Conservation (phyloP, 73 alveolate species). For the Stentor coeruleus region DNA sequence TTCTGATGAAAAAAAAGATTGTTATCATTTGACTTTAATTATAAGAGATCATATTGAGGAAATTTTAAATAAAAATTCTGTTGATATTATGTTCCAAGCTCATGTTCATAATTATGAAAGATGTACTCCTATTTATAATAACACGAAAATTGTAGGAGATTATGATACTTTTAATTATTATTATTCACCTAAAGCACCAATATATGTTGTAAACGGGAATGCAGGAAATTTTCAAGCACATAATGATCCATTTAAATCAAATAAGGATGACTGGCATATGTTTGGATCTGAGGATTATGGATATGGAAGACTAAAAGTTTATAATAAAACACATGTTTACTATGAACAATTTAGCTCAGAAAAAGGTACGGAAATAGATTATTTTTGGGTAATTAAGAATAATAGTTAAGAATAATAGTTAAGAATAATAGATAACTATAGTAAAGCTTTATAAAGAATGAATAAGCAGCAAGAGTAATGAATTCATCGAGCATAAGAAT, state of each 20-base stretch:
- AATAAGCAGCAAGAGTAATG: too few species aligned
- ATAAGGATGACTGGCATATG: neutral
- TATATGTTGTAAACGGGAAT: neutral
- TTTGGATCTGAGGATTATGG: slow-evolving; percentile 7
- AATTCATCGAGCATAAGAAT: too few species aligned
- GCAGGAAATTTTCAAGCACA: slow-evolving; percentile 20
- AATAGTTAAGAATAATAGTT: too few species aligned
- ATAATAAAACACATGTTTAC: neutral
- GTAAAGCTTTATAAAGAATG: too few species aligned
- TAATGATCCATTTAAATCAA: neutral
- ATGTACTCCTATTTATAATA: neutral
- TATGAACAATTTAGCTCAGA: slow-evolving; percentile 15
- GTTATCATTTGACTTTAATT: neutral
- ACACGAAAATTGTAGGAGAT: neutral
- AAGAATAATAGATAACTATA: too few species aligned
- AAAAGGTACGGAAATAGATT: neutral
- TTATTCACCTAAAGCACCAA: neutral
- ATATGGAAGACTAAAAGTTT: slow-evolving; percentile 18
- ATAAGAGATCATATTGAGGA: neutral
- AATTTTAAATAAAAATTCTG: neutral
- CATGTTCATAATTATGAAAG: slow-evolving; percentile 20
- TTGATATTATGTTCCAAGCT: slow-evolving; percentile 7
- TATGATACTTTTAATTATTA: neutral
- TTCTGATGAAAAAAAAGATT: neutral
- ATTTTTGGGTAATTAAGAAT: neutral